Conservation (phyloP, 768 basidiomycete genomes). For the Auricularia sp. region DNA sequence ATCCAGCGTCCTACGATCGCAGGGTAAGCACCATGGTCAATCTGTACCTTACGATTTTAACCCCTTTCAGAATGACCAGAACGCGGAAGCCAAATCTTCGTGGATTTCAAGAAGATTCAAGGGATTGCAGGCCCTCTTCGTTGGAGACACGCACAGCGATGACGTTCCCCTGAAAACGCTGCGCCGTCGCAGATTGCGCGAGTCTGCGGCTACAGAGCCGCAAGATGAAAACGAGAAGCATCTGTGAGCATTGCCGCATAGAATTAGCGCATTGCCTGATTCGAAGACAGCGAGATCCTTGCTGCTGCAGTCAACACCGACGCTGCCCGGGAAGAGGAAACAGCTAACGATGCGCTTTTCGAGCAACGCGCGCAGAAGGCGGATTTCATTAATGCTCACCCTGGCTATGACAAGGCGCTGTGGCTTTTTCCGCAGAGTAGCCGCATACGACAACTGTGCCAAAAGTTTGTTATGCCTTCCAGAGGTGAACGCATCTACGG, state of each 20-base stretch:
- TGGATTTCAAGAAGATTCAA: neutral
- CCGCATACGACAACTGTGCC: slow-evolving; percentile 61
- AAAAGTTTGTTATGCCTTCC: slow-evolving; percentile 73
- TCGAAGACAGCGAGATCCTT: slow-evolving; percentile 47
- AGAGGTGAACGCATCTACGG: slow-evolving; percentile 85
- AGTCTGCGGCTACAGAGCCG: slow-evolving; percentile 33
- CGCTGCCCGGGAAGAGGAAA: slow-evolving; percentile 31
- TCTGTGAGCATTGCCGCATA: slow-evolving; percentile 39
- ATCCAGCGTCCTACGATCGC: neutral
- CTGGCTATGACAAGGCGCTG: slow-evolving; percentile 81
- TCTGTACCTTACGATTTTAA: too few relatives aligned
- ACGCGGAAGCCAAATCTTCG: neutral
- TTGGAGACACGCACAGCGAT: slow-evolving; percentile 14
- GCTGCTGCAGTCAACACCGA: slow-evolving; percentile 50
- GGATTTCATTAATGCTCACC: slow-evolving; percentile 82
- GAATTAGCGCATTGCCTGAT: neutral
- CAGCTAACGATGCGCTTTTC: slow-evolving; percentile 49
- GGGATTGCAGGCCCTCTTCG: slow-evolving; percentile 1
- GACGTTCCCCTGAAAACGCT: slow-evolving; percentile 56
- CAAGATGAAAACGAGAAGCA: slow-evolving; percentile 54
- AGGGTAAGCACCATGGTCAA: neutral
- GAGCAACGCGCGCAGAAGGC: slow-evolving; percentile 70
- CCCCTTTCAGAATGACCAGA: neutral
- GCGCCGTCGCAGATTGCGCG: slow-evolving; percentile 23
- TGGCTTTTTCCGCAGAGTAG: slow-evolving; percentile 84